Percentiles rank a stretch among this genome's conserved stretches.
These are phyloP conservation scores for Strigomonas culicis DNA, from an alignment of 208 protist genomes.

Conservation along the genomic window DNA sequence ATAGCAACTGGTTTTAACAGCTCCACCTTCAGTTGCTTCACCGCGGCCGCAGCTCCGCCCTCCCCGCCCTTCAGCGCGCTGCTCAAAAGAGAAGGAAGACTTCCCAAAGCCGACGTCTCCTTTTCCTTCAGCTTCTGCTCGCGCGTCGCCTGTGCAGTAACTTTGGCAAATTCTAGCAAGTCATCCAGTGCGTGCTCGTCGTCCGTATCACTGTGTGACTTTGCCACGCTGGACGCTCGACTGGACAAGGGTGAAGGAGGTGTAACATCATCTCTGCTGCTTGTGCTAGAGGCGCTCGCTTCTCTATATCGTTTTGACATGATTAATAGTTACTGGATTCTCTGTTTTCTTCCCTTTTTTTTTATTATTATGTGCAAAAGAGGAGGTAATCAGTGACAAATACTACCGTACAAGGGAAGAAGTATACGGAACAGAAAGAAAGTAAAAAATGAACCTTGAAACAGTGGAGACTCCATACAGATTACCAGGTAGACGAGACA, in stretches of 20 bases:
- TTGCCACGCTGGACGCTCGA: neutral
- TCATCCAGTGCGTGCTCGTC: slow-evolving; percentile 31
- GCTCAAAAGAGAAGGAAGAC: neutral
- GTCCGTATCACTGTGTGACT: slow-evolving; percentile 13
- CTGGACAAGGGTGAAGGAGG: neutral
- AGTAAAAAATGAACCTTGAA: too few species aligned
- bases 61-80: slow-evolving; percentile 7
- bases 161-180: slow-evolving; percentile 49
- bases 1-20: slow-evolving; percentile 43
- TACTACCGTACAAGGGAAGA: neutral
- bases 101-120: neutral
- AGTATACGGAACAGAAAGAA: neutral
- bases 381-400: slow-evolving; percentile 4
- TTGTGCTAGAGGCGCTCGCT: slow-evolving; percentile 12
- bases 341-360: slow-evolving; percentile 6
- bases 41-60: slow-evolving; percentile 19
- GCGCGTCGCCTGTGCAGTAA: slow-evolving; percentile 22
- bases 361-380: slow-evolving; percentile 13
- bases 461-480: too few species aligned
- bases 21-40: slow-evolving; percentile 41
- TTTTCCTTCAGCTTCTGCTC: neutral
- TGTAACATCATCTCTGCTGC: slow-evolving; percentile 6
- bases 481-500: too few species aligned
- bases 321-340: neutral
- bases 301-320: neutral